Evolutionary conservation across 1,284 basidiomycete species (phyloP), one percentile per base, ranked within the genome.

Genomic region (Cystobasidium sp.): DNA sequence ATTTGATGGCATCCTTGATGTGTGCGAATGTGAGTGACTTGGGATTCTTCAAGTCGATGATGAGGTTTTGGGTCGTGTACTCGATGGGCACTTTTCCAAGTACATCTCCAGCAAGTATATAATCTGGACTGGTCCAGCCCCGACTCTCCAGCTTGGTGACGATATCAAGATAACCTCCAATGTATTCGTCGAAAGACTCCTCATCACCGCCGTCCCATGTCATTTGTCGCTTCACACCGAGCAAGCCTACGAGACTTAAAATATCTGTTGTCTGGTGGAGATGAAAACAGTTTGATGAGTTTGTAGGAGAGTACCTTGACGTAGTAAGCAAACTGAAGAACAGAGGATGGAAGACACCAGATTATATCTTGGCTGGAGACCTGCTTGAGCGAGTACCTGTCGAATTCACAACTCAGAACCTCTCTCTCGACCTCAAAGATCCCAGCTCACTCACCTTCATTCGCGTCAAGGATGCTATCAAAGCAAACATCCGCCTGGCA

Each of bases 401-500:
- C 7, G 51, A 52, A 18, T 6, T n/a, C 51, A 6, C 51, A 52
- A 52, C 18, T 52, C 51, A 52, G 51, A 52, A 52, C 51, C 51
- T 18, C 7, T 52, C 51, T 52, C 51, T 52, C 51, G 51, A 52
- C 51, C 51, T 52, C 51, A 52, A n/a, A 52, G 51, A 52, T 18
- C 51, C 18, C 51, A 52, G 51, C 51, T n/a, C n/a, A n/a, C n/a
- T n/a, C n/a, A n/a, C n/a, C n/a, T n/a, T n/a, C n/a, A n/a, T n/a
- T n/a, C n/a, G n/a, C n/a, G n/a, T n/a, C n/a, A n/a, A n/a, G n/a
- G n/a, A n/a, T n/a, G n/a, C n/a, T n/a, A n/a, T n/a, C n/a, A n/a
- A n/a, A n/a, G n/a, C n/a, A n/a, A n/a, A n/a, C n/a, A n/a, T n/a
- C n/a, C n/a, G n/a, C n/a, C n/a, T n/a, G n/a, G n/a, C n/a, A n/a